These are phyloP conservation scores for Coniochaeta hoffmannii DNA, from an alignment of 2,329 filamentous ascomycete species.

Conservation along the genomic window DNA sequence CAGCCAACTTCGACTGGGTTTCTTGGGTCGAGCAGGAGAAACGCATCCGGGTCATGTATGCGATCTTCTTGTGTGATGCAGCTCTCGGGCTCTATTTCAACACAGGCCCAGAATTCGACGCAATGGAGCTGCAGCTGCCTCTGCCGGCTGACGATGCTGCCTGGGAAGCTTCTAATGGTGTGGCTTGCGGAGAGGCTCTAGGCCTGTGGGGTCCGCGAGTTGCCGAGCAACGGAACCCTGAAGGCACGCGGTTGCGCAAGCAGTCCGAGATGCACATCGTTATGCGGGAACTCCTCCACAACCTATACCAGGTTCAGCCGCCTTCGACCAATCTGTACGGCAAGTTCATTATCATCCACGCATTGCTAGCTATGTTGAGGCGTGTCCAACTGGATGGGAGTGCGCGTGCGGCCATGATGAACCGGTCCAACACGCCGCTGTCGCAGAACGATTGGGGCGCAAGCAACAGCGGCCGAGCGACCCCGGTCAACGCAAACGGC, in stretches of 20 bases:
- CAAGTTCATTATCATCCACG: slow-evolving; percentile 68
- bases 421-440: slow-evolving; percentile 45
- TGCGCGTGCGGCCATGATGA: slow-evolving; percentile 22
- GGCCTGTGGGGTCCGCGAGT: slow-evolving; percentile 52
- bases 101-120: slow-evolving; percentile 52
- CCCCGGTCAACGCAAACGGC: slow-evolving; percentile 32
- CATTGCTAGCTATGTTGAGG: slow-evolving; percentile 54
- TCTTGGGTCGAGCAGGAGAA: slow-evolving; percentile 66
- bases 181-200: slow-evolving; percentile 57
- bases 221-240: slow-evolving; percentile 48
- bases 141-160: slow-evolving; percentile 65
- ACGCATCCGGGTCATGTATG: slow-evolving; percentile 56
- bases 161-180: slow-evolving; percentile 57
- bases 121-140: slow-evolving; percentile 58
- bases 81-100: slow-evolving; percentile 68
- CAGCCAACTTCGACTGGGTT: slow-evolving; percentile 55
- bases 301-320: slow-evolving; percentile 51
- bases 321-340: slow-evolving; percentile 64
- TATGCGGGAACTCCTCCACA: slow-evolving; percentile 53
- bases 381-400: slow-evolving; percentile 33
- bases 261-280: slow-evolving; percentile 58
- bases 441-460: slow-evolving; percentile 53
- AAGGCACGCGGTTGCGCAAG: slow-evolving; percentile 55
- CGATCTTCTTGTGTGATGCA: slow-evolving; percentile 56
- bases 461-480: slow-evolving; percentile 36